A percentile compares a stretch with the other conserved stretches of the same genome.
Conservation (phyloP, 1,284 basidiomycete genomes). For the Bondarzewia mesenterica region DNA sequence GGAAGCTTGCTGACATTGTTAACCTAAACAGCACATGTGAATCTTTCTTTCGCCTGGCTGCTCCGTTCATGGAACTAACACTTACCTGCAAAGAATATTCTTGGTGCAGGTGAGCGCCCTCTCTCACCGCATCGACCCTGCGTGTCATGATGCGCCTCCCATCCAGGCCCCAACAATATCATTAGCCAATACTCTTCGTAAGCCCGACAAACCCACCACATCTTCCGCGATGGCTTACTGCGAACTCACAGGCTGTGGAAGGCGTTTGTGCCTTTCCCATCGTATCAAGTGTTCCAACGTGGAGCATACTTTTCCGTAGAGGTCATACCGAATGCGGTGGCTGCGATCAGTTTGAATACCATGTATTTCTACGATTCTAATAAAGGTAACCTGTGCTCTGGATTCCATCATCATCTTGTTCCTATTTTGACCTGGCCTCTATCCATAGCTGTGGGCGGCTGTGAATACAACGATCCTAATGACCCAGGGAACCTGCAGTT, state of each 20-base stretch:
- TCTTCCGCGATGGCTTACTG: slow-evolving; percentile 1
- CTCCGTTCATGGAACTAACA: slow-evolving; percentile 1
- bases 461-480: slow-evolving; percentile 44
- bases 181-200: slow-evolving; percentile 72
- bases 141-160: slow-evolving; percentile 1
- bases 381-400: slow-evolving; percentile 49
- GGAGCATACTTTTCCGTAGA: slow-evolving; percentile 84
- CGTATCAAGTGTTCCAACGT: slow-evolving; percentile 74
- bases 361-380: slow-evolving; percentile 92
- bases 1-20: slow-evolving; percentile 4
- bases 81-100: slow-evolving; percentile 43
- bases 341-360: slow-evolving; percentile 85
- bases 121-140: not conserved
- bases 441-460: slow-evolving; percentile 53
- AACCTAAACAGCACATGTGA: slow-evolving; percentile 49
- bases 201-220: slow-evolving; percentile 17
- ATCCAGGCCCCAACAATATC: slow-evolving; percentile 69
- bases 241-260: slow-evolving; percentile 63
- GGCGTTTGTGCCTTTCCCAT: slow-evolving; percentile 75
- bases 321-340: slow-evolving; percentile 70
- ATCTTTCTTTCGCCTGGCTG: slow-evolving; percentile 10
- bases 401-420: slow-evolving; percentile 6
- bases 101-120: slow-evolving; percentile 43
- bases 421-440: not conserved
- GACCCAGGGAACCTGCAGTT: slow-evolving; percentile 83